A percentile compares a stretch with the other conserved stretches of the same genome.
These are phyloP conservation scores for Scutellaria minor DNA, from an alignment of 257 asterid genomes.

Conservation along the genomic window DNA sequence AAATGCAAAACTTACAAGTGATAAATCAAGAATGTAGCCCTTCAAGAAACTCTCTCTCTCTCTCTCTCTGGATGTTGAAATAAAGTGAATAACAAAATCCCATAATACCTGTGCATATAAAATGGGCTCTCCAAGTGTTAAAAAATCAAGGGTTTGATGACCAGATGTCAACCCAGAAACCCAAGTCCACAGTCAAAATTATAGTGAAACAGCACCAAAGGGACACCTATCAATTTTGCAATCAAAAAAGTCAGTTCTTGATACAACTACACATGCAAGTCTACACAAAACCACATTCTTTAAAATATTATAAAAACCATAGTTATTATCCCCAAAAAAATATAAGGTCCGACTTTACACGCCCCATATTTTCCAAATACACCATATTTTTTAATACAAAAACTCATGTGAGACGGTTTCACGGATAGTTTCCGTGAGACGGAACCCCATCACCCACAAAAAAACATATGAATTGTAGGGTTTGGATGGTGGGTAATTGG, in stretches of 20 bases:
- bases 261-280: constrained; percentile 24
- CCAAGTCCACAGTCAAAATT: constrained; percentile 38
- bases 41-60: not conserved
- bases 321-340: constrained; percentile 25
- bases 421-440: too few relatives aligned
- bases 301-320: not conserved
- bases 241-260: constrained; percentile 34
- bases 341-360: too few relatives aligned
- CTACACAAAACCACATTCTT: constrained; percentile 10
- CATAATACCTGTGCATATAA: constrained; percentile 18
- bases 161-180: constrained; percentile 45
- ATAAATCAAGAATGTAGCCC: constrained; percentile 17
- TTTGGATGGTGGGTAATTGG: too few relatives aligned
- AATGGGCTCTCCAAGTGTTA: constrained; percentile 34
- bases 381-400: too few relatives aligned
- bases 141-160: constrained; percentile 37
- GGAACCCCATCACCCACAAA: too few relatives aligned
- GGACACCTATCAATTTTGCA: constrained; percentile 35
- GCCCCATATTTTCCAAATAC: too few relatives aligned
- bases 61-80: not conserved
- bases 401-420: too few relatives aligned
- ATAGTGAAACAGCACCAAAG: constrained; percentile 28
- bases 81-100: not conserved
- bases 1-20: constrained; percentile 28
- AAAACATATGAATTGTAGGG: too few relatives aligned